Evolutionary conservation across 2,329 filamentous ascomycete genomes (phyloP).

Genomic region (Pseudogymnoascus sp.): DNA sequence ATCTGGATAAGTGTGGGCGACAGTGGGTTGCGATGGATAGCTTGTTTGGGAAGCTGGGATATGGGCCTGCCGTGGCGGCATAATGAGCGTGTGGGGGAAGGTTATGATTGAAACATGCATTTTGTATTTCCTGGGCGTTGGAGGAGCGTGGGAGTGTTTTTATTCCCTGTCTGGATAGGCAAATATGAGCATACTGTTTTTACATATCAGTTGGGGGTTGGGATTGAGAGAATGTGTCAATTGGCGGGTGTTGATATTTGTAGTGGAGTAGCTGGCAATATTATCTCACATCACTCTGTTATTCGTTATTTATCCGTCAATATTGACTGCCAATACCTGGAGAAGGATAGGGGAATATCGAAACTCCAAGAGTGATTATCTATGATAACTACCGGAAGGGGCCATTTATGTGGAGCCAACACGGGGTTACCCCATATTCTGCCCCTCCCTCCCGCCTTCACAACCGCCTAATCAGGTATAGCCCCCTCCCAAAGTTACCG

Average conservation of each 20-base stretch:
- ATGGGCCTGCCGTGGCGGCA: slow-evolving; percentile 27
- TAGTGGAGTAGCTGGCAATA: background rate
- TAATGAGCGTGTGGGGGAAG: background rate
- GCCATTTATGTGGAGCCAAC: slow-evolving; percentile 1
- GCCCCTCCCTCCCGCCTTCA: background rate
- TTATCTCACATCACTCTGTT: background rate
- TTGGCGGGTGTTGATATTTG: background rate
- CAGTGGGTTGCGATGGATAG: slow-evolving; percentile 93
- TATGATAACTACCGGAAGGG: background rate
- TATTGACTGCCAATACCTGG: background rate
- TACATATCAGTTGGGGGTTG: background rate
- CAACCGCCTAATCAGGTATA: background rate
- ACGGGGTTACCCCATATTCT: background rate
- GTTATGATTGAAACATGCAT: slow-evolving; percentile 4
- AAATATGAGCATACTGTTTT: slow-evolving; percentile 1
- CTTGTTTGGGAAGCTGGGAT: slow-evolving; percentile 65
- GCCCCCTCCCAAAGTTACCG: background rate
- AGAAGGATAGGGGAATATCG: background rate
- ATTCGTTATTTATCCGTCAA: background rate
- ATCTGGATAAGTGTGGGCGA: slow-evolving; percentile 81
- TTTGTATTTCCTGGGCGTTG: slow-evolving; percentile 2
- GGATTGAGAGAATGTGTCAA: background rate
- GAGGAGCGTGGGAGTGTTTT: background rate
- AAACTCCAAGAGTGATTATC: background rate
- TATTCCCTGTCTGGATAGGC: slow-evolving; percentile 7